Conservation (phyloP, 2,329 filamentous ascomycete genomes). For the Sporothrix dimorphospora region DNA sequence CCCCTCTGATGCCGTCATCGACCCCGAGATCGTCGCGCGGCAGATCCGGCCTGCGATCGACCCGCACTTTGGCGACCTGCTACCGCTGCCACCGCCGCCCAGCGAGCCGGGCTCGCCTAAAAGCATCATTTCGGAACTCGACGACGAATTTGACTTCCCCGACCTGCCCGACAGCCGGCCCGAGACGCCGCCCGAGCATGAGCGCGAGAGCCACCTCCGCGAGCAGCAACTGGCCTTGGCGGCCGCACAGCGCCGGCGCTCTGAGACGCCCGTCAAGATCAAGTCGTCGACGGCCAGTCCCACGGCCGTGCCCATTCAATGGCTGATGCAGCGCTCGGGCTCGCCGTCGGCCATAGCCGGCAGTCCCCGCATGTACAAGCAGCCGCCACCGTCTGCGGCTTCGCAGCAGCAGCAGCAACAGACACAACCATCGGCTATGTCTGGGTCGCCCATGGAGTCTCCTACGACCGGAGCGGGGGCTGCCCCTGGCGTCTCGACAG, state of each 20-base stretch:
- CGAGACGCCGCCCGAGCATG: conserved; percentile 55
- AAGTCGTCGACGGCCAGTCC: conserved; percentile 54
- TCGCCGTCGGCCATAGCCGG: conserved; percentile 44
- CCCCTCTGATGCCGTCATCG: conserved; percentile 45
- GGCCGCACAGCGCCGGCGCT: conserved; percentile 46
- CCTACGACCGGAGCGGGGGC: background rate
- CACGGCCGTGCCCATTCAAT: conserved; percentile 61
- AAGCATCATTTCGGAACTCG: conserved; percentile 33
- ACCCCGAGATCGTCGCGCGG: conserved; percentile 62
- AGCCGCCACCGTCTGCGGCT: background rate
- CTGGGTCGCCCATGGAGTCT: background rate
- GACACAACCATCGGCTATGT: conserved; percentile 11
- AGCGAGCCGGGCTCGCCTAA: conserved; percentile 58
- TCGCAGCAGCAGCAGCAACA: background rate
- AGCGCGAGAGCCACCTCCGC: conserved; percentile 43
- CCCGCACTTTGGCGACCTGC: conserved; percentile 66
- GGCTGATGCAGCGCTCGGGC: conserved; percentile 53
- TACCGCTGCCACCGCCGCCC: conserved; percentile 66
- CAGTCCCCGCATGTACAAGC: conserved; percentile 2
- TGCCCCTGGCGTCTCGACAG: background rate
- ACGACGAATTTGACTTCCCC: conserved; percentile 50
- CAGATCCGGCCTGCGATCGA: conserved; percentile 68
- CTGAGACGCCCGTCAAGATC: conserved; percentile 53
- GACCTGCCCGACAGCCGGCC: conserved; percentile 64
- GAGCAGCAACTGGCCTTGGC: conserved; percentile 45